Conservation (phyloP, 78 protist species). For the Planoprotostelium fungivorum region DNA sequence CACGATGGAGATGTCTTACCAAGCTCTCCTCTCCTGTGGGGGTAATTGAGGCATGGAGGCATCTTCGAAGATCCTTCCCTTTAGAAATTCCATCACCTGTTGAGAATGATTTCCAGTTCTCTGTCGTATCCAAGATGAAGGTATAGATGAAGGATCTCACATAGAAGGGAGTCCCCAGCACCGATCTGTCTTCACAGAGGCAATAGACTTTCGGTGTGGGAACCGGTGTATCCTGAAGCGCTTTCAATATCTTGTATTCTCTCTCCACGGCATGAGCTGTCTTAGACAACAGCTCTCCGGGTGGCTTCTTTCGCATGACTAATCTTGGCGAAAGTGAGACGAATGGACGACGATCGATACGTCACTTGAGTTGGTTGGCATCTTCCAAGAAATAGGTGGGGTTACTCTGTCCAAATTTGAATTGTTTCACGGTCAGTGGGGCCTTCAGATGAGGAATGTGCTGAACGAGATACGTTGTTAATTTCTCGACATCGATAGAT, state of each 20-base stretch:
- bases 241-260: constrained; percentile 20
- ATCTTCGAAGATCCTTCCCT: background rate
- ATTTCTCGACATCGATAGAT: background rate
- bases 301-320: constrained; percentile 66
- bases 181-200: constrained; percentile 30
- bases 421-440: background rate
- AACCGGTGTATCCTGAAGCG: constrained; percentile 2
- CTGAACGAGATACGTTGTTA: background rate
- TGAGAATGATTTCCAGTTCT: background rate
- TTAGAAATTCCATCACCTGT: background rate
- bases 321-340: background rate
- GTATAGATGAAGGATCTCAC: constrained; percentile 37
- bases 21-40: background rate
- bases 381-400: constrained; percentile 40
- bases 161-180: constrained; percentile 68
- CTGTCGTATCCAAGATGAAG: too few species aligned
- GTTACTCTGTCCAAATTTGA: constrained; percentile 37
- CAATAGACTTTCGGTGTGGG: constrained; percentile 44
- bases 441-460: background rate
- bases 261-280: constrained; percentile 62
- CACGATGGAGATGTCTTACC: background rate
- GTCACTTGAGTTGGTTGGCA: background rate
- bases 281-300: constrained; percentile 43
- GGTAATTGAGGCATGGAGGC: background rate
- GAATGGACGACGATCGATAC: background rate